Conservation (phyloP, 345 rosid species). For the Pelargonium nanum region DNA sequence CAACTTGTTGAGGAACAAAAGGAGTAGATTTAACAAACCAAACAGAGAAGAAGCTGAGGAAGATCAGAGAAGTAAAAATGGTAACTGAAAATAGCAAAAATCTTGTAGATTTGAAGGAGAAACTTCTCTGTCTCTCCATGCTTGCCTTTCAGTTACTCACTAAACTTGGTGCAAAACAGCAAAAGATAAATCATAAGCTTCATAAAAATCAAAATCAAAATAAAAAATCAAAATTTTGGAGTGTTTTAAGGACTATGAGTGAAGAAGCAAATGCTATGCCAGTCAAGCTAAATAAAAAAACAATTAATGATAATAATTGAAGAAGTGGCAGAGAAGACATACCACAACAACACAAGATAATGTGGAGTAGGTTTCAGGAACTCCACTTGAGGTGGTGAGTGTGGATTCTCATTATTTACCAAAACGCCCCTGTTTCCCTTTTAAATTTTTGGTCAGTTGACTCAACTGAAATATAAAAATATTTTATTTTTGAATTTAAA, state of each 20-base stretch:
- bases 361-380: background rate
- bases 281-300: no score
- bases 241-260: no score
- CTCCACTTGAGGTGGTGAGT: background rate
- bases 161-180: background rate
- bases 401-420: background rate
- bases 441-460: no score
- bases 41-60: conserved; percentile 41
- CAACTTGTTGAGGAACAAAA: conserved; percentile 25
- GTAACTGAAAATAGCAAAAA: conserved; percentile 38
- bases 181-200: no score
- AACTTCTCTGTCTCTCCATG: conserved; percentile 84
- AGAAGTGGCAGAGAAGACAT: no score
- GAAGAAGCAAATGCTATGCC: no score
- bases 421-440: background rate
- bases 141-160: background rate
- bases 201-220: no score
- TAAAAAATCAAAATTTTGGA: no score
- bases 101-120: conserved; percentile 55
- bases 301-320: no score
- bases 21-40: conserved; percentile 51
- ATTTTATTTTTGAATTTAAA: no score
- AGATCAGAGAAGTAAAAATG: conserved; percentile 45
- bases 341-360: background rate
- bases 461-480: no score